Percentiles rank a stretch among this genome's conserved stretches.
phyloP scores from a whole-genome alignment of 2,329 filamentous ascomycete species.

The Aspergillus glaucus region DNA sequence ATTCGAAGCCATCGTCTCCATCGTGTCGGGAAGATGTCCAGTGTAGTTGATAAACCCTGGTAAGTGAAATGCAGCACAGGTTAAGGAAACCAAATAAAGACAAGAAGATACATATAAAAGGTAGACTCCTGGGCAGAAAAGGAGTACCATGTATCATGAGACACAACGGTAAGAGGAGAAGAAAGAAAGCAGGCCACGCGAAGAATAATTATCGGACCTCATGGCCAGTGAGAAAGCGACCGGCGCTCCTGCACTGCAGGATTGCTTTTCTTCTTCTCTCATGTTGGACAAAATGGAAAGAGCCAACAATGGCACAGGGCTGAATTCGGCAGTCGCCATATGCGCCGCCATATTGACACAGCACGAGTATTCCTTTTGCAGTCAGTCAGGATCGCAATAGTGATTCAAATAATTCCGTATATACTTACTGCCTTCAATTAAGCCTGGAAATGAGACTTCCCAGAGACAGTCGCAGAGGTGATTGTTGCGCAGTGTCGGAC shows the following conservation, averaged over 20 bases:
- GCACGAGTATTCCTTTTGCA: too few relatives aligned
- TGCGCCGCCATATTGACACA: too few relatives aligned
- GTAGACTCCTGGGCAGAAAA: background rate
- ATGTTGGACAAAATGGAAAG: too few relatives aligned
- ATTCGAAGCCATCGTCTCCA: conserved; percentile 1
- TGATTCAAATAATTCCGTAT: too few relatives aligned
- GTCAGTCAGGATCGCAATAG: too few relatives aligned
- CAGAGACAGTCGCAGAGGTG: too few relatives aligned
- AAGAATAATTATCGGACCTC: background rate
- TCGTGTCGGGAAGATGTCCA: background rate
- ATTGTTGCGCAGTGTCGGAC: conserved; percentile 7
- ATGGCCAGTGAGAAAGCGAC: background rate
- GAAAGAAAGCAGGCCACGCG: background rate
- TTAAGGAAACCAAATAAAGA: background rate
- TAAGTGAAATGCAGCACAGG: background rate
- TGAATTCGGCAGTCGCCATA: too few relatives aligned
- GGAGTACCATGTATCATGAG: background rate
- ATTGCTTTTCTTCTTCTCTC: too few relatives aligned
- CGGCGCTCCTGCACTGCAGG: background rate
- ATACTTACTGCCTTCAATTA: too few relatives aligned
- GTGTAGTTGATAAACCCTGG: background rate
- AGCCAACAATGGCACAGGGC: too few relatives aligned
- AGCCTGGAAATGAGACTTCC: too few relatives aligned
- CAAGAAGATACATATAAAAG: background rate
- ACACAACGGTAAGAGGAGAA: background rate